Base-by-base conservation (phyloP, 768 basidiomycete genomes). In the Trametes villosa region DNA sequence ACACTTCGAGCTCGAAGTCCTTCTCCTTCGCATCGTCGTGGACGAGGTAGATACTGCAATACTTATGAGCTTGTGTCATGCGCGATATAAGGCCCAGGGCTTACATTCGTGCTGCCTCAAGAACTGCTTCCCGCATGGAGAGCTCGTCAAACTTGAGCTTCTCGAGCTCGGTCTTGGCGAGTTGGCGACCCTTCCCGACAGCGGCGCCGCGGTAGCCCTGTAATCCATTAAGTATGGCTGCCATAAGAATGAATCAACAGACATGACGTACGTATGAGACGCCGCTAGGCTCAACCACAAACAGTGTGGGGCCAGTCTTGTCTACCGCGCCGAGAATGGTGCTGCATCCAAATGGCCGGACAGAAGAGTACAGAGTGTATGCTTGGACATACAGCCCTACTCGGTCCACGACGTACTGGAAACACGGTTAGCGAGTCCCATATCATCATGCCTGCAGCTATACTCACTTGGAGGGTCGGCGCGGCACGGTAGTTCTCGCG, bases 1-100 rank as follows among this genome's bases (percentile, higher is more conserved):
- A 92, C 83, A 99, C 86, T 76, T 99, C 97, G 27, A 99, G 84
- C 72, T 98, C 97, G 65, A 99, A 98, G 50, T 96, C 92, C 72
- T 98, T 98, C 78, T 98, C 96, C 75, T 98, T 97, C 62, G 92
- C 88, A 72, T 98, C 97, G 64, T 98, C 96, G 71, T 99, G 97
- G 17, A 97, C 95, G 40, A 94, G 85, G 76, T 99, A 94, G 72
- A 98, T 96, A 72, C 96, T 99, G 72, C 29, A 44, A 49, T 41
- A 18, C 17, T 27, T 5, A 17, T 62, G 56, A 62, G 59, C n/a
- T 22, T 33, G 20, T 9, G 22, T 24, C 52, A 42, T 70, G 62
- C 60, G 30, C 51, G 20, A 26, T 33, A 12, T 58, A 45, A 41
- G 31, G 29, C 38, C 22, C 17, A 36, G 29, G 24, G 22, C 92